Conservation (phyloP, 2,329 filamentous ascomycete species). For the Alternaria arborescens region DNA sequence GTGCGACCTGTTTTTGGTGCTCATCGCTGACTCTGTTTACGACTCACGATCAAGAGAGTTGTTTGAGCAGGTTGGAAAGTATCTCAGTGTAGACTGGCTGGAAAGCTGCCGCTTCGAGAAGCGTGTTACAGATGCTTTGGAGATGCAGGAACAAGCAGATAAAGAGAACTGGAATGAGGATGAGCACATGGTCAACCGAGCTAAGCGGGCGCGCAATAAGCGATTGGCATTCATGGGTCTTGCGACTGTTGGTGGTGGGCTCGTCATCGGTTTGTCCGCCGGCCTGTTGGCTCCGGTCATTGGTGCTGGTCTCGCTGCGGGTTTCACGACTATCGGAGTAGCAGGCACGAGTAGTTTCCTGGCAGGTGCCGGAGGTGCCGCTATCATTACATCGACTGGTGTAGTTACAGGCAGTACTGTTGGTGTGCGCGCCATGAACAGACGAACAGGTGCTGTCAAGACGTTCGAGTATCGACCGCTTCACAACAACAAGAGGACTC, state of each 20-base stretch:
- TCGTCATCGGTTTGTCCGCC: slow-evolving; percentile 94
- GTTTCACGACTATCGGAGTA: slow-evolving; percentile 94
- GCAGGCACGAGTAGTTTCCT: slow-evolving; percentile 88
- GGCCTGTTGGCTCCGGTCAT: slow-evolving; percentile 93
- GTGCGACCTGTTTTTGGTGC: slow-evolving; percentile 91
- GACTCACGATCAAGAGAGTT: slow-evolving; percentile 86
- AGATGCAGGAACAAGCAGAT: slow-evolving; percentile 94
- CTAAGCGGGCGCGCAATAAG: slow-evolving; percentile 81
- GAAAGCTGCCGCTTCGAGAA: slow-evolving; percentile 98
- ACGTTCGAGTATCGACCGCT: slow-evolving; percentile 97
- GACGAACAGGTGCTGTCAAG: slow-evolving; percentile 88
- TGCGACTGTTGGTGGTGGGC: slow-evolving; percentile 90
- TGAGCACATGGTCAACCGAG: slow-evolving; percentile 86
- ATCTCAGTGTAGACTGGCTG: slow-evolving; percentile 84
- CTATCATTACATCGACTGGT: slow-evolving; percentile 89
- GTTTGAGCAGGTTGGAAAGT: slow-evolving; percentile 81
- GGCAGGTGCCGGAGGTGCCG: slow-evolving; percentile 89
- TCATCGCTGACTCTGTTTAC: slow-evolving; percentile 96
- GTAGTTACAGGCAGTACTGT: slow-evolving; percentile 88
- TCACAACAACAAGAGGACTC: slow-evolving; percentile 97
- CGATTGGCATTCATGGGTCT: slow-evolving; percentile 96
- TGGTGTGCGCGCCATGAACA: slow-evolving; percentile 82
- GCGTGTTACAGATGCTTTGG: slow-evolving; percentile 91
- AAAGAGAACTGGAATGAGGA: slow-evolving; percentile 99
- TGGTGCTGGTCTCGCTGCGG: slow-evolving; percentile 89